Conservation (phyloP, 306 rosid species). For the Cicer chorassanicum region DNA sequence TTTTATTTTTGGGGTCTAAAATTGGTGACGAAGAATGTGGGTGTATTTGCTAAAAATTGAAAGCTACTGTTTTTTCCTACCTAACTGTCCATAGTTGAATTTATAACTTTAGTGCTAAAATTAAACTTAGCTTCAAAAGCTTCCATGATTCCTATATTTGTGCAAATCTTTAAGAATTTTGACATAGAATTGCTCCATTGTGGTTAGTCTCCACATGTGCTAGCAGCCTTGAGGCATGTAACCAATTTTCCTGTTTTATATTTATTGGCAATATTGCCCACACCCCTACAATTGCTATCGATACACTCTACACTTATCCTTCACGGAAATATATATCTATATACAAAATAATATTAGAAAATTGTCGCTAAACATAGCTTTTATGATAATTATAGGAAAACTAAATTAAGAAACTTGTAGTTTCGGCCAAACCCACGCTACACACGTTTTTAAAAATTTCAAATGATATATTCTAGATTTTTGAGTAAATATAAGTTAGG, state of each 20-base stretch:
- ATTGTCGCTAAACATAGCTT: too few relatives aligned
- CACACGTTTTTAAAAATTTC: too few relatives aligned
- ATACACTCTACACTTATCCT: too few relatives aligned
- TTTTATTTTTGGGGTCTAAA: not conserved
- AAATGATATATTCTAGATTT: too few relatives aligned
- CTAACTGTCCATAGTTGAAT: slow-evolving; percentile 34
- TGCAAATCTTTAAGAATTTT: not conserved
- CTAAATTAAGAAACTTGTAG: too few relatives aligned
- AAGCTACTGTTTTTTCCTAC: not conserved
- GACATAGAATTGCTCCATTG: not conserved
- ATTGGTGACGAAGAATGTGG: not conserved
- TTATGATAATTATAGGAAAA: too few relatives aligned
- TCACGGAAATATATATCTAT: too few relatives aligned
- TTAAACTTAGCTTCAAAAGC: not conserved
- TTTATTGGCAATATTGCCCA: not conserved
- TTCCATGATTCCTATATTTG: not conserved
- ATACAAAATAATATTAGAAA: too few relatives aligned
- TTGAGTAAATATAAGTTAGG: too few relatives aligned
- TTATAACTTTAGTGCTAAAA: not conserved
- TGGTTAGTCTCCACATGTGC: not conserved
- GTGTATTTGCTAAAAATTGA: slow-evolving; percentile 33
- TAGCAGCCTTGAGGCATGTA: not conserved
- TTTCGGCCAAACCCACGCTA: too few relatives aligned
- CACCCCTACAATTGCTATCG: not conserved
- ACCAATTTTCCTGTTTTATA: not conserved